Base-by-base conservation (phyloP, 148 eudicot genomes). In the Selenicereus undatus region DNA sequence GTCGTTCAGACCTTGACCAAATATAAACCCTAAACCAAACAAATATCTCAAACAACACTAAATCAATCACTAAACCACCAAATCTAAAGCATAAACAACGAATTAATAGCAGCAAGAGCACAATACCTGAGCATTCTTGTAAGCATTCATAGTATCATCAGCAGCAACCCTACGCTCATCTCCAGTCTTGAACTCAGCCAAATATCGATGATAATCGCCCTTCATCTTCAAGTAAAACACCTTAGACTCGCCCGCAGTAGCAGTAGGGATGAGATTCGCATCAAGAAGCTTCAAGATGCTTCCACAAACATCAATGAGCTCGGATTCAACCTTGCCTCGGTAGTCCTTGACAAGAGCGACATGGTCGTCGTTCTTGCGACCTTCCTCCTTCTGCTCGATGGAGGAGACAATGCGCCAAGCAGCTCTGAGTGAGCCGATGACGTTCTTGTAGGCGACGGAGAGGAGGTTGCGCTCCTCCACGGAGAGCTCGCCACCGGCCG, bases 401-500 rank as follows among this genome's bases (percentile, higher is more conserved):
- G 93, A 90, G 0, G 90, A 88, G 3, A 92, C 90, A 80, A 92
- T 92, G 0, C 95, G 72, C 95, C 95, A 92, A 8, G 95, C 91
- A 3, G 95, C 95, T 0, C 95, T 88, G 8, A 90, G 88, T 0
- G 95, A 90, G 14, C 97, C 97, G 89, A 93, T 93, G 11, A 93
- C 95, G 88, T 93, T 93, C 88, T 94, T 94, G 87, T 94, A 94
- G 42, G 98, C 98, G 18, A 94, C 98, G 27, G 97, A 92, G 72
- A 94, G 93, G 32, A 94, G 91, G 84, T 94, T 94, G 1, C 98
- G 91, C 78, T 94, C 98, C 78, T 94, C 98, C 56, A 93, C 90
- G 27, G 93, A 84, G 71, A 89, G 87, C 68, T 89, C 91, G 22
- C 76, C 77, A 62, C 74, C 80, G 66, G 81, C 75, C 0, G 80